These are phyloP conservation scores for Hymenoscyphus repandus DNA, from an alignment of 2,329 filamentous ascomycete genomes.

Conservation along the genomic window DNA sequence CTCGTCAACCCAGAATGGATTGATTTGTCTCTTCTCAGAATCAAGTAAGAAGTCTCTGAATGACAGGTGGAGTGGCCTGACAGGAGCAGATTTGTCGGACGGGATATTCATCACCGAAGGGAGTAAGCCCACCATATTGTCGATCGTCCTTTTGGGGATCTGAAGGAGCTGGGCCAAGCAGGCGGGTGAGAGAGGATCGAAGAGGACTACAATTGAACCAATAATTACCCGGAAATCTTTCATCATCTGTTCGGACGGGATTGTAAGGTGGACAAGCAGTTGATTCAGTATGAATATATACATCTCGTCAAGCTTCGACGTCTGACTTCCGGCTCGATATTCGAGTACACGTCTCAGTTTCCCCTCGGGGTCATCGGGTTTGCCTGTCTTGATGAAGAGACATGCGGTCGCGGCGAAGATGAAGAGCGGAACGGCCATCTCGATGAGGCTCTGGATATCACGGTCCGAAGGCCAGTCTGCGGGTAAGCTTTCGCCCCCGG, in stretches of 20 bases:
- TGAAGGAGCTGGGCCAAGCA: slow-evolving; percentile 7
- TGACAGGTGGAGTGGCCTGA: slow-evolving; percentile 33
- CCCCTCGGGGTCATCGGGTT: slow-evolving; percentile 17
- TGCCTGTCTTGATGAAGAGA: slow-evolving; percentile 19
- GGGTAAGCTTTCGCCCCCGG: neutral
- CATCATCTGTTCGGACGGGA: slow-evolving; percentile 14
- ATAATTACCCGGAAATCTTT: slow-evolving; percentile 26
- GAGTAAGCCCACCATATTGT: slow-evolving; percentile 15
- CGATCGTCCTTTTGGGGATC: neutral
- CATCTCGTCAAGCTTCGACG: slow-evolving; percentile 21
- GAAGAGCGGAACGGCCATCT: slow-evolving; percentile 32
- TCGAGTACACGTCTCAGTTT: slow-evolving; percentile 26
- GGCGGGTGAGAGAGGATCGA: slow-evolving; percentile 5
- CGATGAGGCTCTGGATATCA: slow-evolving; percentile 16
- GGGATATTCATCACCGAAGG: slow-evolving; percentile 35
- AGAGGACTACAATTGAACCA: slow-evolving; percentile 12
- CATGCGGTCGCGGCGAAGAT: slow-evolving; percentile 29
- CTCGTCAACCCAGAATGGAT: slow-evolving; percentile 36
- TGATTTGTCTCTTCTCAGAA: slow-evolving; percentile 19
- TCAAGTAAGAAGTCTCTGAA: slow-evolving; percentile 37
- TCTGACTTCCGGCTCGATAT: slow-evolving; percentile 12
- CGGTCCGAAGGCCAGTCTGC: slow-evolving; percentile 7
- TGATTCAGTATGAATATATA: slow-evolving; percentile 22
- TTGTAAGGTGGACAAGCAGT: slow-evolving; percentile 6
- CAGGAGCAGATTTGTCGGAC: slow-evolving; percentile 13